Conservation (phyloP, 208 protist species). For the Leptomonas seymouri region DNA sequence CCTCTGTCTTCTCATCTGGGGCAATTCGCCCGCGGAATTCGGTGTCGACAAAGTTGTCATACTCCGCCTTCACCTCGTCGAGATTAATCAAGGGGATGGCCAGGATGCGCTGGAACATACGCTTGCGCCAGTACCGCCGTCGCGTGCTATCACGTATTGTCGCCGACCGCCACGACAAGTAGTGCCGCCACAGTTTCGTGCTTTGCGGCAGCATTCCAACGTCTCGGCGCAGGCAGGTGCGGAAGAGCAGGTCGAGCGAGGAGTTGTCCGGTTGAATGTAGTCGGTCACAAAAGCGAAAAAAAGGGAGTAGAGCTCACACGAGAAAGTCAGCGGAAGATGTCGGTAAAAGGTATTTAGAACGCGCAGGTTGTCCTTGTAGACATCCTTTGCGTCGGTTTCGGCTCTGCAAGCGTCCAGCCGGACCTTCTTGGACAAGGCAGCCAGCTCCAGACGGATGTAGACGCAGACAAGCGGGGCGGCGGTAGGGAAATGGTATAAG, state of each 20-base stretch:
- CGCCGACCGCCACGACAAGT: slow-evolving; percentile 59
- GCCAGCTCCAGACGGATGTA: slow-evolving; percentile 73
- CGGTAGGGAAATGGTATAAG: slow-evolving; percentile 75
- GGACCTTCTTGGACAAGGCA: slow-evolving; percentile 39
- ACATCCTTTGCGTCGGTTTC: slow-evolving; percentile 64
- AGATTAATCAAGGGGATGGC: slow-evolving; percentile 67
- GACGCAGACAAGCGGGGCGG: slow-evolving; percentile 42
- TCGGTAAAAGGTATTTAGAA: slow-evolving; percentile 82
- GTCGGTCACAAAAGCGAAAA: slow-evolving; percentile 66
- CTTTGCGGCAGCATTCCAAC: slow-evolving; percentile 78
- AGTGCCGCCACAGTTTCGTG: slow-evolving; percentile 73
- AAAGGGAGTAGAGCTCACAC: slow-evolving; percentile 76
- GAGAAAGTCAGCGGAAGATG: slow-evolving; percentile 77
- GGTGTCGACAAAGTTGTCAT: slow-evolving; percentile 65
- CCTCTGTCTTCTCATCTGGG: slow-evolving; percentile 55
- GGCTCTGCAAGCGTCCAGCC: slow-evolving; percentile 54
- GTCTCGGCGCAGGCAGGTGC: slow-evolving; percentile 58
- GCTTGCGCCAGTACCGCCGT: slow-evolving; percentile 66
- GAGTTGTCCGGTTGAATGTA: slow-evolving; percentile 67
- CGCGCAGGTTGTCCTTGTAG: slow-evolving; percentile 61
- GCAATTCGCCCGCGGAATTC: slow-evolving; percentile 63
- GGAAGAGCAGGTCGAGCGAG: slow-evolving; percentile 61
- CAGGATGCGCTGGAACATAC: slow-evolving; percentile 71
- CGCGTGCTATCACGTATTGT: slow-evolving; percentile 42
- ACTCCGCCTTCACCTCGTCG: slow-evolving; percentile 76